Conservation (phyloP, 2,329 filamentous ascomycete genomes). For the Penicillium sp. region DNA sequence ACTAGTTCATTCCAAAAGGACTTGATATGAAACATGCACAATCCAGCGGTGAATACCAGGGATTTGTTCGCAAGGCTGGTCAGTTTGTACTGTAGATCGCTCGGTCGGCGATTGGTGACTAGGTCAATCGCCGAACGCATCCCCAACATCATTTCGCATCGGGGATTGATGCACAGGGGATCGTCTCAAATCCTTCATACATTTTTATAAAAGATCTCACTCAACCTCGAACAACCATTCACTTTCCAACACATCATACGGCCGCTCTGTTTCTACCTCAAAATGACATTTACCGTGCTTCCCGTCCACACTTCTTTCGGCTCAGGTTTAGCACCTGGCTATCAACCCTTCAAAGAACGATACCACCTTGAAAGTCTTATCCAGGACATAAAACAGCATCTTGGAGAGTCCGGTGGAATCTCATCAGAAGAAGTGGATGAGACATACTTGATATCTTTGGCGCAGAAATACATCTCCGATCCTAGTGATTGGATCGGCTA, state of each 20-base stretch:
- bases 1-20: no score
- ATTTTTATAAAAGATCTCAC: conserved; percentile 4
- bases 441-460: conserved; percentile 23
- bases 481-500: conserved; percentile 27
- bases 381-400: conserved; percentile 25
- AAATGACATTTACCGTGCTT: conserved; percentile 15
- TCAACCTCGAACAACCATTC: neutral
- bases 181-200: neutral
- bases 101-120: conserved; percentile 8
- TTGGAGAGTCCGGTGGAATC: conserved; percentile 25
- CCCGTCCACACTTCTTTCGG: conserved; percentile 9
- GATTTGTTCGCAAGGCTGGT: neutral
- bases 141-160: conserved; percentile 8
- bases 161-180: conserved; percentile 10
- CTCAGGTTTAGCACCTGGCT: conserved; percentile 10
- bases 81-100: neutral
- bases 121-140: conserved; percentile 18
- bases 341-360: conserved; percentile 17
- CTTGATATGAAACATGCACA: no score
- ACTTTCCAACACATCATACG: neutral
- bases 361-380: conserved; percentile 23
- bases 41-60: no score
- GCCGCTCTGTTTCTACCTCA: conserved; percentile 1
- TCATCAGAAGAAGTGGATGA: conserved; percentile 23
- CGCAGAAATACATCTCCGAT: conserved; percentile 26